Evolutionary conservation across 163 green algal species (phyloP).

Genomic region (Coccomyxa subellipsoidea): DNA sequence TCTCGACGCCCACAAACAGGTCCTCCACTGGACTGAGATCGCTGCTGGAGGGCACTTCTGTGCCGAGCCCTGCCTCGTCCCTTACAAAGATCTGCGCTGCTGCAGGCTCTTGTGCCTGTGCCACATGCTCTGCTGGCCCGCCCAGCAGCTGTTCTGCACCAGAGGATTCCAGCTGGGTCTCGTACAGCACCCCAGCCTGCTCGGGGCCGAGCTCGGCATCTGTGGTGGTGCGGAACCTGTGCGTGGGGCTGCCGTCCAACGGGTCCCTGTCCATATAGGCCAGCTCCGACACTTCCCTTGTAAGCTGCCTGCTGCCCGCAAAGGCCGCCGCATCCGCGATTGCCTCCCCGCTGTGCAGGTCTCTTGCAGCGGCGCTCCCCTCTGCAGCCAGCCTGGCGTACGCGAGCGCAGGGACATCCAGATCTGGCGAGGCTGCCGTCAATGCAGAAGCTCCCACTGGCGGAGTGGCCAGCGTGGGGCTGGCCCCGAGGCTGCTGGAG

Average conservation of each 20-base stretch:
- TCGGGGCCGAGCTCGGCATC: not conserved
- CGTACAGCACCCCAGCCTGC: not conserved
- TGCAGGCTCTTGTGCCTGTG: not conserved
- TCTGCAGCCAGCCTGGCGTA: not conserved
- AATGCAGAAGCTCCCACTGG: not conserved
- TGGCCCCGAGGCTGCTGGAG: not conserved
- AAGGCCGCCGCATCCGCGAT: not conserved
- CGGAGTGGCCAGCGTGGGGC: not conserved
- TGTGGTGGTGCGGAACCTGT: not conserved
- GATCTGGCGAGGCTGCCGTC: too few species aligned
- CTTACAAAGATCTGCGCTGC: too few species aligned
- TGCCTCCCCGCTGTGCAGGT: not conserved
- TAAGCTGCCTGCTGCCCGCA: not conserved
- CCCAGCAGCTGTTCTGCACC: not conserved
- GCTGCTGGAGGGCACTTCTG: too few species aligned
- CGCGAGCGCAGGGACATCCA: not conserved
- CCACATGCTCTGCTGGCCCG: not conserved
- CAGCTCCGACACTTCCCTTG: not conserved
- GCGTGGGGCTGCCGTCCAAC: not conserved
- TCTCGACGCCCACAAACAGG: not conserved
- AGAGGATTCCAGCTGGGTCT: too few species aligned
- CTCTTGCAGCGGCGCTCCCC: not conserved
- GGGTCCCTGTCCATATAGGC: slow-evolving; percentile 1
- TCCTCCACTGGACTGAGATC: not conserved
- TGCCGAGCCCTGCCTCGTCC: too few species aligned